A percentile compares a stretch with the other conserved stretches of the same genome.
These are phyloP conservation scores for Verticillium isaacii DNA, from an alignment of 2,329 filamentous ascomycete genomes.

Conservation along the genomic window DNA sequence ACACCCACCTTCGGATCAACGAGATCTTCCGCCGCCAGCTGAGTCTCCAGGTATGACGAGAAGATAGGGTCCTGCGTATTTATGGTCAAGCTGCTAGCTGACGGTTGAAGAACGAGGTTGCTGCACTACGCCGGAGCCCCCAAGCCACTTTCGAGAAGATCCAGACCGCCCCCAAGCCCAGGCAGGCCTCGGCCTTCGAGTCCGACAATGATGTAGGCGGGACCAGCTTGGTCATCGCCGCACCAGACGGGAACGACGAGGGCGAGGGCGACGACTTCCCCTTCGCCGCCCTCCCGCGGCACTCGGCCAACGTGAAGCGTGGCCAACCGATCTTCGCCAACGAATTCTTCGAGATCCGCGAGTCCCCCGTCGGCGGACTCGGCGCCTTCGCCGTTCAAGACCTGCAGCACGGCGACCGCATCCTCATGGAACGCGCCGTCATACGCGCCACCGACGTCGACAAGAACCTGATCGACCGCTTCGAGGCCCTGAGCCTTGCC, in stretches of 20 bases:
- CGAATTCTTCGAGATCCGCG: slow-evolving; percentile 32
- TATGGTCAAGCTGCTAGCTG: not conserved
- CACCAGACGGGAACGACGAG: not conserved
- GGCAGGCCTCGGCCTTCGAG: not conserved
- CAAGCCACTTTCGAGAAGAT: not conserved
- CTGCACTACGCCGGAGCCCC: not conserved
- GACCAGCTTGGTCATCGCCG: not conserved
- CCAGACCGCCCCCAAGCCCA: not conserved
- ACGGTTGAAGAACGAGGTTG: not conserved
- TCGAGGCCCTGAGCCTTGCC: slow-evolving; percentile 19
- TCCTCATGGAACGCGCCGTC: slow-evolving; percentile 41
- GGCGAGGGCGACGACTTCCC: not conserved
- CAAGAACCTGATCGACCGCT: slow-evolving; percentile 13
- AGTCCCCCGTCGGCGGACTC: slow-evolving; percentile 36
- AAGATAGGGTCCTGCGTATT: not conserved
- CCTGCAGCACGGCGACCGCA: slow-evolving; percentile 30
- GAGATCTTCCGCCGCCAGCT: not conserved
- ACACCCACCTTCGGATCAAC: not conserved
- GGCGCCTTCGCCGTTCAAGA: slow-evolving; percentile 40
- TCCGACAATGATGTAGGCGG: not conserved
- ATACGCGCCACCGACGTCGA: slow-evolving; percentile 22
- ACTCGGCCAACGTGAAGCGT: not conserved
- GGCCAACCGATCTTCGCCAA: slow-evolving; percentile 27
- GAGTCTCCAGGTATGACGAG: not conserved
- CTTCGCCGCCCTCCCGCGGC: not conserved